Evolutionary conservation across 1,284 basidiomycete genomes (phyloP).

Genomic region (Phylloboletellus chloephorus): DNA sequence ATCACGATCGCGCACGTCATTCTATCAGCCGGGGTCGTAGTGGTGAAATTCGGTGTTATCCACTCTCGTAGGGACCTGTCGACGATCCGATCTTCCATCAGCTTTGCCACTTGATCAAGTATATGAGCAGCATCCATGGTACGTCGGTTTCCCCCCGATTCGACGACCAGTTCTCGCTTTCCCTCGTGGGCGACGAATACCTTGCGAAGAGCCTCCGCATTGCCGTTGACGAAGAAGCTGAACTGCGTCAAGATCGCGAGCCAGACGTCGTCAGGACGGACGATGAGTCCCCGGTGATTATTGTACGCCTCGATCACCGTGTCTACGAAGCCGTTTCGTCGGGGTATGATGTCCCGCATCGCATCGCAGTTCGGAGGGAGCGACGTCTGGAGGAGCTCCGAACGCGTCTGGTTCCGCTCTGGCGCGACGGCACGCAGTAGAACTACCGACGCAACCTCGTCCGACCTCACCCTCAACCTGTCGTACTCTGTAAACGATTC

Average conservation of each 20-base stretch:
- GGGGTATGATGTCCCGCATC: slow-evolving; percentile 27
- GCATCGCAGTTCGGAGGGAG: slow-evolving; percentile 19
- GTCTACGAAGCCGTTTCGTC: slow-evolving; percentile 35
- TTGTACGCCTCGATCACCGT: slow-evolving; percentile 37
- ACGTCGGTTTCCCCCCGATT: slow-evolving; percentile 24
- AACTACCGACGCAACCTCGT: slow-evolving; percentile 17
- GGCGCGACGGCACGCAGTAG: slow-evolving; percentile 23
- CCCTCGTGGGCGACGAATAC: slow-evolving; percentile 40
- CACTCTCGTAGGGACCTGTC: slow-evolving; percentile 37
- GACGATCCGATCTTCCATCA: slow-evolving; percentile 34
- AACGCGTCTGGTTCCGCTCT: slow-evolving; percentile 17
- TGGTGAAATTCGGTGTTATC: slow-evolving; percentile 44
- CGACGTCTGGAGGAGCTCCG: slow-evolving; percentile 26
- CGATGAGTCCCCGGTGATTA: slow-evolving; percentile 34
- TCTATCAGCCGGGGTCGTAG: slow-evolving; percentile 40
- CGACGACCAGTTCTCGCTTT: slow-evolving; percentile 32
- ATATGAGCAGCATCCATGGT: slow-evolving; percentile 26
- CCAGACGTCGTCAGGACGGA: slow-evolving; percentile 44
- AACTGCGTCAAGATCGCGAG: slow-evolving; percentile 41
- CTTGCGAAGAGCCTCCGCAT: slow-evolving; percentile 36
- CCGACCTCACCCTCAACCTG: slow-evolving; percentile 22
- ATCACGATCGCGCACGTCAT: slow-evolving; percentile 38
- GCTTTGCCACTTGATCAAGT: slow-evolving; percentile 32
- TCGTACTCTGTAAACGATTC: slow-evolving; percentile 31
- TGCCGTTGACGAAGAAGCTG: slow-evolving; percentile 40